phyloP scores from a whole-genome alignment of 2,329 filamentous ascomycete species.

The Pseudovirgaria hyperparasitica region DNA sequence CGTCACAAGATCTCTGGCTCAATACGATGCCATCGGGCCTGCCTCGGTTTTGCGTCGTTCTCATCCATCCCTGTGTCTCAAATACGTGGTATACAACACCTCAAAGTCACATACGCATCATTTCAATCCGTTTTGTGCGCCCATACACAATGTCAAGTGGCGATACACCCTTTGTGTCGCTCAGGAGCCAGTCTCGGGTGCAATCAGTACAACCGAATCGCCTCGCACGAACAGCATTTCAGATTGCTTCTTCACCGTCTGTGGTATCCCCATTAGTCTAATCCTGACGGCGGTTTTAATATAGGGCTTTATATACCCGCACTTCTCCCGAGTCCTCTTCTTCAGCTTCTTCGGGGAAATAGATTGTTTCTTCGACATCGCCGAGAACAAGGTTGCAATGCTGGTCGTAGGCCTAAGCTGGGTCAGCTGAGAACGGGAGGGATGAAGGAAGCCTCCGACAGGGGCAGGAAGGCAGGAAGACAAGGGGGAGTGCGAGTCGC shows the following conservation, averaged over 20 bases:
- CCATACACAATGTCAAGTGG: slow-evolving; percentile 2
- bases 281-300: slow-evolving; percentile 1
- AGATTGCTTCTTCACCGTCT: slow-evolving; percentile 93
- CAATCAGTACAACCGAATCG: slow-evolving; percentile 39
- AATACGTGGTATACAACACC: background rate
- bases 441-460: slow-evolving; percentile 5
- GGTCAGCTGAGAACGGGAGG: background rate
- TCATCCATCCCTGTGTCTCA: slow-evolving; percentile 1
- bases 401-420: slow-evolving; percentile 78
- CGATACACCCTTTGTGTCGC: background rate
- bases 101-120: background rate
- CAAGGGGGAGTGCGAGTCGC: slow-evolving; percentile 10
- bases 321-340: slow-evolving; percentile 57
- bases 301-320: slow-evolving; percentile 6
- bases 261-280: slow-evolving; percentile 2
- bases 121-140: slow-evolving; percentile 1
- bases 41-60: slow-evolving; percentile 12
- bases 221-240: slow-evolving; percentile 97
- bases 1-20: no score
- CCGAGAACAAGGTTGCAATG: slow-evolving; percentile 96
- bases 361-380: slow-evolving; percentile 95
- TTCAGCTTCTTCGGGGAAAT: slow-evolving; percentile 79
- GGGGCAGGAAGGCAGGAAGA: slow-evolving; percentile 2
- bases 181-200: slow-evolving; percentile 19
- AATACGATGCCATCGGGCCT: no score